Evolutionary conservation across 2,329 filamentous ascomycete species (phyloP), one percentile per base, ranked within the genome.

Genomic region (Alternaria brassicicola): DNA sequence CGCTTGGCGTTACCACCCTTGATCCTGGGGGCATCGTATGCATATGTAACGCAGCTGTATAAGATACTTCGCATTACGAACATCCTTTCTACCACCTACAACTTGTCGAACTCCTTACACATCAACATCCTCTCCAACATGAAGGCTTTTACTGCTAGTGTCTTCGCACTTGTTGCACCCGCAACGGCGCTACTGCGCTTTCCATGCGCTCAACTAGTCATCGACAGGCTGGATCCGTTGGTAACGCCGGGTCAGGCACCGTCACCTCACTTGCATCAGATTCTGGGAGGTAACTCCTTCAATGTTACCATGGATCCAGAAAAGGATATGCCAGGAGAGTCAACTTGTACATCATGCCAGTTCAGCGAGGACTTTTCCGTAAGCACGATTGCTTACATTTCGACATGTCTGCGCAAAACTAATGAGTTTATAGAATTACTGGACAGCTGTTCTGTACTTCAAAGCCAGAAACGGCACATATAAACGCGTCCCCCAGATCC

Each of bases 401-500:
- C 10, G 9, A 28, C 19, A 26, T 9, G 10, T 4, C 42, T n/a
- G 6, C 13, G 33, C 17, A 13, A 30, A 9, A 1, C 39, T 57
- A 42, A 61, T n/a, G 15, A 12, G 6, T 1, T 4, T 12, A 6
- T 15, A 64, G 62, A 64, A 81, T 65, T 70, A 72, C 55, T 72
- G 69, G 69, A 72, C 69, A 23, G 69, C 69, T 23, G 56, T 65
- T 9, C 57, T 80, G 62, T 72, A 72, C 63, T 70, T 72, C 62
- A 68, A 68, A 48, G 65, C 68, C 17, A 62, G 58, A 35, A 72
- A 72, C 25, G 70, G 70, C 10, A 72, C 70, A 17, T 72, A 61
- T 47, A 70, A 66, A 35, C 65, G 70, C 9, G 68, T 72, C 1
- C 63, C 66, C 2, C 70, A 72, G 33, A 69, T 62, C n/a, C 58